Conservation (phyloP, 1,284 basidiomycete species). For the Hymenochaete sp. region DNA sequence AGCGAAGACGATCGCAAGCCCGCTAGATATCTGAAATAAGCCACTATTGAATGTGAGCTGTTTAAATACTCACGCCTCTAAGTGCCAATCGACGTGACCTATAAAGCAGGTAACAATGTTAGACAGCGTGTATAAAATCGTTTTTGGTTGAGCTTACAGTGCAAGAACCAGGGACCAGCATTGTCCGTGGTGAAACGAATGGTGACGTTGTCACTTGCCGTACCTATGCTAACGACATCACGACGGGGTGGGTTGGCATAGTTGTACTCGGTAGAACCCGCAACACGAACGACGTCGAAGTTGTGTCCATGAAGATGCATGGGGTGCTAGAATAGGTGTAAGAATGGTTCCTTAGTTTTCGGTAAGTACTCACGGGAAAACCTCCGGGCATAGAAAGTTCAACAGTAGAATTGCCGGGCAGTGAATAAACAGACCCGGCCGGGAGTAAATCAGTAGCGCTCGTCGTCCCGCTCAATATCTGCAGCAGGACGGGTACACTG, state of each 20-base stretch:
- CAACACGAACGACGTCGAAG: slow-evolving; percentile 32
- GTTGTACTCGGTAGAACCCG: slow-evolving; percentile 28
- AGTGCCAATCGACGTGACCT: slow-evolving; percentile 23
- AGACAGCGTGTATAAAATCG: neutral
- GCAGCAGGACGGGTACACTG: slow-evolving; percentile 38
- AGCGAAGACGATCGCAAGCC: slow-evolving; percentile 36
- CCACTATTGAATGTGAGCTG: slow-evolving; percentile 22
- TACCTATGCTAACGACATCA: slow-evolving; percentile 32
- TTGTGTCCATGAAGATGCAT: slow-evolving; percentile 30
- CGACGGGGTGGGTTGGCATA: slow-evolving; percentile 30
- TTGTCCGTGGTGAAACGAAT: slow-evolving; percentile 37
- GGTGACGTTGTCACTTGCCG: slow-evolving; percentile 23
- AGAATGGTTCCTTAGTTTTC: neutral
- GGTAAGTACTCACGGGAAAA: slow-evolving; percentile 22
- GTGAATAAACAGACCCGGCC: slow-evolving; percentile 33
- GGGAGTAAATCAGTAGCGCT: slow-evolving; percentile 37
- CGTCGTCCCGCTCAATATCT: slow-evolving; percentile 41
- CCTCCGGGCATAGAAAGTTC: slow-evolving; percentile 35
- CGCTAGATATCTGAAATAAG: slow-evolving; percentile 30
- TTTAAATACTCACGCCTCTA: slow-evolving; percentile 32
- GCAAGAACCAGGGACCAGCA: slow-evolving; percentile 40
- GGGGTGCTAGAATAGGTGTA: slow-evolving; percentile 23
- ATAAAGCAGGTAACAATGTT: neutral
- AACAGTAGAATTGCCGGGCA: slow-evolving; percentile 39
- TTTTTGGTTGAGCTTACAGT: slow-evolving; percentile 22